phyloP scores from a whole-genome alignment of 2,329 filamentous ascomycete genomes.

The Calonectria montana region DNA sequence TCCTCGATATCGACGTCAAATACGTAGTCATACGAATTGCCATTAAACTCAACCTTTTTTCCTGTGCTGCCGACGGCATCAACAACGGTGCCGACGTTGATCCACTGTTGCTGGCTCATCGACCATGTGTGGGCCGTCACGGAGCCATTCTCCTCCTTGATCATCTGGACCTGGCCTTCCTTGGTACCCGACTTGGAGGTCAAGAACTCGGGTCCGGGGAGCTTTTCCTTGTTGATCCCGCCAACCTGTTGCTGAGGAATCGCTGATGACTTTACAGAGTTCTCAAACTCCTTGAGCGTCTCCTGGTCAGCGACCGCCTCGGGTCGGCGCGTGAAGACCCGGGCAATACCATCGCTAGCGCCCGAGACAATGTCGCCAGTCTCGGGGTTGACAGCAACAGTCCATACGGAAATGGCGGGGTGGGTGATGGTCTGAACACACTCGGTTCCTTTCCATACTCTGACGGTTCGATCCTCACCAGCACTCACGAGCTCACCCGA shows the following conservation, averaged over 20 bases:
- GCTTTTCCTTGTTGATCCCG: slow-evolving; percentile 88
- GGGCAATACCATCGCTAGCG: slow-evolving; percentile 86
- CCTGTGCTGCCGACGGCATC: slow-evolving; percentile 87
- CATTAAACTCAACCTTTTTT: slow-evolving; percentile 79
- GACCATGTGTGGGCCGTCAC: slow-evolving; percentile 94
- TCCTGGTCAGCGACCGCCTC: slow-evolving; percentile 77
- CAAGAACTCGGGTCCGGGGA: slow-evolving; percentile 90
- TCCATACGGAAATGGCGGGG: slow-evolving; percentile 96
- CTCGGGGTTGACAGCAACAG: slow-evolving; percentile 82
- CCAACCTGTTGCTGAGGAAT: slow-evolving; percentile 90
- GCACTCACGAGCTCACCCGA: slow-evolving; percentile 90
- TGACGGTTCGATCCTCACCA: slow-evolving; percentile 92
- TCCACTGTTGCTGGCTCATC: slow-evolving; percentile 75
- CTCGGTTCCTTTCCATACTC: slow-evolving; percentile 84
- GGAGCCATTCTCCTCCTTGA: slow-evolving; percentile 82
- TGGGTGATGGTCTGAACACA: slow-evolving; percentile 97
- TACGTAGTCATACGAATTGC: slow-evolving; percentile 94
- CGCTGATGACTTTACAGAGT: slow-evolving; percentile 82
- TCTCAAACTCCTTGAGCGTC: slow-evolving; percentile 79
- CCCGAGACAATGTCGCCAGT: slow-evolving; percentile 95
- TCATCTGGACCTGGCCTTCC: slow-evolving; percentile 95
- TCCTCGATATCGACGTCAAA: slow-evolving; percentile 98
- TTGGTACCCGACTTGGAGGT: slow-evolving; percentile 87
- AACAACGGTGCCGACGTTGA: slow-evolving; percentile 93
- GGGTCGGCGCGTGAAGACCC: slow-evolving; percentile 81